Base-by-base conservation (phyloP, 441 rosid genomes). In the Corymbia citriodora region DNA sequence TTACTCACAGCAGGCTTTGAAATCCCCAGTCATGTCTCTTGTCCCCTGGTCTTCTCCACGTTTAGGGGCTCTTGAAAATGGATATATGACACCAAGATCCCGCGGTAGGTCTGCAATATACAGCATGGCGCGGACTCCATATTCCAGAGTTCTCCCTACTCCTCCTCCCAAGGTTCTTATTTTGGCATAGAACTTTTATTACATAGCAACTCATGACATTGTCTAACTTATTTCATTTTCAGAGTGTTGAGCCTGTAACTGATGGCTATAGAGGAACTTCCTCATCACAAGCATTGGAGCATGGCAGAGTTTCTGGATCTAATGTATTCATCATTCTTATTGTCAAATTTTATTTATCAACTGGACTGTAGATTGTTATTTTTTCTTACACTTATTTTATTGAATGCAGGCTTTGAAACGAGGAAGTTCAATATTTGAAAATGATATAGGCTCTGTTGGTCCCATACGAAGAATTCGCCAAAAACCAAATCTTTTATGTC, bases 391-490 rank as follows among this genome's bases (percentile, higher is more conserved):
- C 72, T 31, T 87, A 92, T 88, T 93, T 72, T 45, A 19, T 31
- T 53, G 87, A 50, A 90, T 87, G 92, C 94, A 98, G 99, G 93
- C 93, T 92, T 93, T 94, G 87, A 98, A 98, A 92, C 95, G 99
- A 87, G 93, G 98, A 93, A 96, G 95, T 92, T 95, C 98, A 31
- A 95, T 94, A 83, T 94, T 98, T 53, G 99, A 98, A 83, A 95
- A 92, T 94, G 98, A 95, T 93, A 93, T 96, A n/a, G 97, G 97
- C 87, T 95, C 99, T 90, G 93, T 93, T 88, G 98, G 97, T 88
- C 96, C 99, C 90, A 93, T 97, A 90, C 97, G 99, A 61, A 96
- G 99, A 92, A 96, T 96, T 91, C 97, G 99, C 87, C 99, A 97
- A 91, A 98, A 97, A 90, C 94, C 98, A 63, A 96, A 94, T 90